Conservation (phyloP, 192 early-diverging fungal species). For the Phycomyces blakesleeanus region DNA sequence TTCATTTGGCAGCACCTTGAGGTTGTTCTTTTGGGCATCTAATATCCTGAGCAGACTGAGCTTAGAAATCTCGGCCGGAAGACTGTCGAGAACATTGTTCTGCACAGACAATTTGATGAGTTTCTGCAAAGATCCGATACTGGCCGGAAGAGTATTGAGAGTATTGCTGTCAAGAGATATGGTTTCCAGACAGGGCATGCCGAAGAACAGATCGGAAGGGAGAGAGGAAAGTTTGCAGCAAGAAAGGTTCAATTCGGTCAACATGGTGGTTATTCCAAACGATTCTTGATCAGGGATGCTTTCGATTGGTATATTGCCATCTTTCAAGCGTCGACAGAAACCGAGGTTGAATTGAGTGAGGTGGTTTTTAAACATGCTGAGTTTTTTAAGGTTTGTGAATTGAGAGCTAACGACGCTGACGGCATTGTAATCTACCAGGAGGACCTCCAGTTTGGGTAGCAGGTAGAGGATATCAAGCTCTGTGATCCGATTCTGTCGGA, state of each 20-base stretch:
- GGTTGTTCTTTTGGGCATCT: slow-evolving; percentile 74
- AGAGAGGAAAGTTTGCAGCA: slow-evolving; percentile 68
- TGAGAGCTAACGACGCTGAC: slow-evolving; percentile 59
- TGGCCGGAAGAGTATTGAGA: slow-evolving; percentile 57
- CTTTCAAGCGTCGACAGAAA: slow-evolving; percentile 18
- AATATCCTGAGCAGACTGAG: slow-evolving; percentile 58
- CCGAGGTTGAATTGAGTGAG: slow-evolving; percentile 64
- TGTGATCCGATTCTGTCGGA: slow-evolving; percentile 77
- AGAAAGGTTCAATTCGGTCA: slow-evolving; percentile 54
- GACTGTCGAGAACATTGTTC: slow-evolving; percentile 61
- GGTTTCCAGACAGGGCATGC: slow-evolving; percentile 50
- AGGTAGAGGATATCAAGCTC: slow-evolving; percentile 54
- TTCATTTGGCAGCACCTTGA: slow-evolving; percentile 64
- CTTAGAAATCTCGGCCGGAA: slow-evolving; percentile 65
- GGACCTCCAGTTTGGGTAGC: slow-evolving; percentile 54
- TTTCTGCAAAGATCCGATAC: slow-evolving; percentile 52
- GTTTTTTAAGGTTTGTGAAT: slow-evolving; percentile 46
- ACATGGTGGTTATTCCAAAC: background rate
- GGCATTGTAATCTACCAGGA: slow-evolving; percentile 69
- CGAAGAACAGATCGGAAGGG: slow-evolving; percentile 53
- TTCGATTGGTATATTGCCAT: background rate
- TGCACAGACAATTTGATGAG: slow-evolving; percentile 57
- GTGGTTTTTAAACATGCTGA: slow-evolving; percentile 65
- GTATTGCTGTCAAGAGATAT: slow-evolving; percentile 68
- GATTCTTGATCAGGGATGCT: background rate